Evolutionary conservation across 495 filamentous ascomycete species (phyloP), one percentile per base, ranked within the genome.

Genomic region (Aspergillus sclerotioniger): DNA sequence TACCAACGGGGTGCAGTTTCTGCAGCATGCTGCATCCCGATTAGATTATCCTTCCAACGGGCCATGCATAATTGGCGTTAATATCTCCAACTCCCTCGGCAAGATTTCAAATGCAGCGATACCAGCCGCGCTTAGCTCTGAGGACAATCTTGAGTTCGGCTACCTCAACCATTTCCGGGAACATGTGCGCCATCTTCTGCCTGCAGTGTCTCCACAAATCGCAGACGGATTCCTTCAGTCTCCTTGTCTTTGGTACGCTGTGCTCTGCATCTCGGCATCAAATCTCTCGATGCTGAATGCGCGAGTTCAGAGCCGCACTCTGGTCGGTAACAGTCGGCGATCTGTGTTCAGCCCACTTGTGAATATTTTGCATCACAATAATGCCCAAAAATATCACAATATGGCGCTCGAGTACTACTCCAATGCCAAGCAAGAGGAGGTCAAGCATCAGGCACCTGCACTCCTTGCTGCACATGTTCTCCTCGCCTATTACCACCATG

Each of bases 401-500:
- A 39, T 25, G 8, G 49, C 54, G 5, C 29, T 56, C 19, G 35
- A 12, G 10, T 20, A 53, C 9, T 52, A 28, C 31, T 53, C 17
- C 53, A 39, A 19, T 15, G 19, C 47, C 32, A 20, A 25, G 16
- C 8, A 28, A 7, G 20, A 16, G 17, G 20, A 16, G 17, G 29
- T 41, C 8, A 16, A 9, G 28, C 6, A 44, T 8, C 45, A 32
- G 2, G 20, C 51, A 41, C 31, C 57, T 17, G n/a, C 17, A 20
- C 20, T 41, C 16, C 54, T 61, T 8, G 20, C 28, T 19, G 37
- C 59, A 12, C 31, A 35, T 16, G 28, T 56, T 6, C 41, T 63
- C 17, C 55, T 63, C 1, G 61, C 61, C 9, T 63, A 59, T 19
- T 63, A 63, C 37, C 61, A 63, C 47, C 61, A 63, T 32, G 61